Evolutionary conservation across 2,329 filamentous ascomycete species (phyloP), one percentile per base, ranked within the genome.

Genomic region (Pseudocercospora macadamiae): DNA sequence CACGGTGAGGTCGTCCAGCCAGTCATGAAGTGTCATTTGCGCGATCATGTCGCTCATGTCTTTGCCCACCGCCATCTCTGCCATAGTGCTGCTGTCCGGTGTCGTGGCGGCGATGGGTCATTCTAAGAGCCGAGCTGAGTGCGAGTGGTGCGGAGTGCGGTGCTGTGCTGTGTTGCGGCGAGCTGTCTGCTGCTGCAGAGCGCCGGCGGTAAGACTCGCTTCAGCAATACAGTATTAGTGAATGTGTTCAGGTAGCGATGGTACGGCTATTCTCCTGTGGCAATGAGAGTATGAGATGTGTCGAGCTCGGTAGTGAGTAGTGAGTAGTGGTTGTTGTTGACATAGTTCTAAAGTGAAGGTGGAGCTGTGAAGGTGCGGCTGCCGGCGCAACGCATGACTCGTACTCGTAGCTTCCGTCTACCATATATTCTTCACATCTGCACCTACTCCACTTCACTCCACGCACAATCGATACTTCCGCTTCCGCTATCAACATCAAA

Each of bases 1-100:
- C 75, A 96, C 93, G 77, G 92, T 96, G 60, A 97, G 85, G 79
- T 97, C 93, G 87, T 97, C 93, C 80, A 97, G 84, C 93, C 92
- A 96, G 77, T 96, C 91, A 85, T 92, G 89, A 81, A 96, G 82
- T 77, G 86, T 87, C 89, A 95, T 91, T 76, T 89, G 90, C 81
- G 81, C 80, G 85, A 82, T 79, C 85, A 42, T 51, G 26, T 36
- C 32, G 37, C 28, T 30, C n/a, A 28, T 32, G 39, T 54, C 37
- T 45, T 16, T 51, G 28, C 28, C 59, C 36, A 44, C 55, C 44
- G 52, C 52, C 47, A 57, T 54, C 34, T 56, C 57, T 32, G 51
- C 81, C 89, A 93, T 93, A 73, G 73, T 86, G 83, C 23, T 51
- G 36, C 57, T 65, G 63, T 74, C 75, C 78, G 75, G 47, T 54